Base-by-base conservation (phyloP, 179 eudicot genomes). In the Patellifolia procumbens region DNA sequence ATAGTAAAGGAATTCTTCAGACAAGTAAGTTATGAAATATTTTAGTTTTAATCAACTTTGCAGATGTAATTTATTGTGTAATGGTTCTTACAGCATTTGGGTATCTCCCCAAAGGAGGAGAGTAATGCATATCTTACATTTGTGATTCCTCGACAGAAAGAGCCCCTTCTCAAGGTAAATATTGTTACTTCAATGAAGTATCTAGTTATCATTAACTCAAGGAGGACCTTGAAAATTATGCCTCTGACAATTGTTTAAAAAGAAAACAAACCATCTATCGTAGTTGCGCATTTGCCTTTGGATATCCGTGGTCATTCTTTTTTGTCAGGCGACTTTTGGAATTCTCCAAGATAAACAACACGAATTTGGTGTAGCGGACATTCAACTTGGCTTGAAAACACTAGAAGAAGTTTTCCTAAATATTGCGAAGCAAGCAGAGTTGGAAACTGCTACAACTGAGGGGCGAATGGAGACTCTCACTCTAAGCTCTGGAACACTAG, bases 381-480 rank as follows among this genome's bases (percentile, higher is more conserved):
- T 92, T 76, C 97, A 92, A 82, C 85, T 92, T 12, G 89, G 97
- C 67, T 87, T 91, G 55, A 84, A 92, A 58, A 92, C 96, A 58
- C 87, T 92, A 34, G 97, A 92, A 88, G 96, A 92, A 86, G 93
- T 91, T 68, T 89, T 92, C 72, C 80, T 92, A 32, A 91, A 87
- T 77, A 89, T 89, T 65, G 96, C 89, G 43, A 83, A 77, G 82
- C 80, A 88, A 70, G 96, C 96, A 76, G 96, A 91, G 85, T 74
- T 91, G 2, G 96, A 92, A 79, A 87, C 67, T 83, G 96, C 94
- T 69, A 82, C 84, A n/a, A 88, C 90, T 59, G 94, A 88, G 61
- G 92, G 91, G 43, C 85, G 81, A 70, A 78, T 80, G 73, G 84
- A 79, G 65, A 86, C 89, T 66, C 87, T 91, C 58, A 81, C 83